Evolutionary conservation across 1,284 basidiomycete species (phyloP).

Genomic region (Trametes sp.): DNA sequence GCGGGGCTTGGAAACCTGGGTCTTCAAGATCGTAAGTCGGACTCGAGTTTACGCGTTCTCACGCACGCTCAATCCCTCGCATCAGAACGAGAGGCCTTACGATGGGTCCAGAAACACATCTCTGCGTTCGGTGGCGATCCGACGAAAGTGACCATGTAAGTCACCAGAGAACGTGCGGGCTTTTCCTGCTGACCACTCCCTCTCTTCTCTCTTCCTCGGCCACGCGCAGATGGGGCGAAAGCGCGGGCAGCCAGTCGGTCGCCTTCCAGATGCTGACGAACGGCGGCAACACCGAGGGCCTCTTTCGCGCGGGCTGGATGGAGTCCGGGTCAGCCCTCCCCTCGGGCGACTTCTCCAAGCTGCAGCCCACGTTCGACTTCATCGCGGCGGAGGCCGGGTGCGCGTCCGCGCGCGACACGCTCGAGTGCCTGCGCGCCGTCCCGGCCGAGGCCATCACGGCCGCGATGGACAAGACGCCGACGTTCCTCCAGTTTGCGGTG

Average conservation of each 20-base stretch:
- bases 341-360: constrained; percentile 38
- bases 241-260: constrained; percentile 48
- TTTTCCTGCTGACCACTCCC: not conserved
- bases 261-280: constrained; percentile 43
- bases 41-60: not conserved
- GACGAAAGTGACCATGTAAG: constrained; percentile 61
- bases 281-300: constrained; percentile 40
- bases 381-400: constrained; percentile 43
- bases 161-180: not conserved
- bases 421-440: constrained; percentile 48
- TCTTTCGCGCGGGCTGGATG: constrained; percentile 46
- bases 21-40: constrained; percentile 55
- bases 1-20: constrained; percentile 62
- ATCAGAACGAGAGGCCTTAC: constrained; percentile 33
- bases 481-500: not conserved
- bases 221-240: constrained; percentile 51
- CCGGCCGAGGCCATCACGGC: constrained; percentile 39
- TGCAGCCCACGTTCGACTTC: constrained; percentile 45
- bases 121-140: constrained; percentile 68
- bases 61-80: not conserved
- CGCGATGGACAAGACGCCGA: constrained; percentile 33
- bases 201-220: too few relatives aligned
- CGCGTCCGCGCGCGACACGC: constrained; percentile 40
- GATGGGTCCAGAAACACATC: constrained; percentile 65
- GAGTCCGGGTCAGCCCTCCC: constrained; percentile 46